Conservation (phyloP, 257 asterid species). For the Ilex aquifolium region DNA sequence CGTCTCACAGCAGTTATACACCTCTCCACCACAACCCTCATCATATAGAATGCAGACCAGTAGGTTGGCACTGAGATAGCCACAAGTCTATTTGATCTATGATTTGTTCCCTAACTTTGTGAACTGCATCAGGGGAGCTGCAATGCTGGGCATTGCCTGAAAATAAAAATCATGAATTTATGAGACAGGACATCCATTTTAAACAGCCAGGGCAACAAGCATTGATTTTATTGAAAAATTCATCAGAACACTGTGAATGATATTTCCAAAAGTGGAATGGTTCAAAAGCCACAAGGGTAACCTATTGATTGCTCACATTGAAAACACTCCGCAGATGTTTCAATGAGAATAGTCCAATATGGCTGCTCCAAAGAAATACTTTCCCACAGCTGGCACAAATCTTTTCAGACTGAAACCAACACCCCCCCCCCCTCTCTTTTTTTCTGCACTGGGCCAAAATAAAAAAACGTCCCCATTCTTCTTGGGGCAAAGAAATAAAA, state of each 20-base stretch:
- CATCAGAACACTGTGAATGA: neutral
- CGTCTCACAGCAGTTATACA: no score
- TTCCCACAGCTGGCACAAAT: no score
- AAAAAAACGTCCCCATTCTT: no score
- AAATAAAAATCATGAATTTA: neutral
- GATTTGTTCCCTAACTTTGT: constrained; percentile 67
- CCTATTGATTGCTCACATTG: neutral
- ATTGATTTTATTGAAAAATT: neutral
- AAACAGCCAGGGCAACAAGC: neutral
- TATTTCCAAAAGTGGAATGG: no score
- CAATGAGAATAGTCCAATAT: no score
- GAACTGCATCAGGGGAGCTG: constrained; percentile 70
- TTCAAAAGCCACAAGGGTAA: neutral
- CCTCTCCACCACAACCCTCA: no score
- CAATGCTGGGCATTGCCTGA: constrained; percentile 75
- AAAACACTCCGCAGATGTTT: neutral
- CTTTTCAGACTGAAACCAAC: no score
- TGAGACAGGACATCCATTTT: neutral
- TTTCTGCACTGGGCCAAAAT: no score
- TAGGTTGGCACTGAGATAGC: constrained; percentile 69
- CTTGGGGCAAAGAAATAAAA: no score
- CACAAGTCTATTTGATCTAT: constrained; percentile 61
- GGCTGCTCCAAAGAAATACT: no score
- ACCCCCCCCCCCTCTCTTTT: no score
- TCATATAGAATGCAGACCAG: constrained; percentile 52